Percentiles rank a stretch among this genome's conserved stretches.
Evolutionary conservation across 2,329 filamentous ascomycete genomes (phyloP).

Genomic region (Pezizomycotina sp.): DNA sequence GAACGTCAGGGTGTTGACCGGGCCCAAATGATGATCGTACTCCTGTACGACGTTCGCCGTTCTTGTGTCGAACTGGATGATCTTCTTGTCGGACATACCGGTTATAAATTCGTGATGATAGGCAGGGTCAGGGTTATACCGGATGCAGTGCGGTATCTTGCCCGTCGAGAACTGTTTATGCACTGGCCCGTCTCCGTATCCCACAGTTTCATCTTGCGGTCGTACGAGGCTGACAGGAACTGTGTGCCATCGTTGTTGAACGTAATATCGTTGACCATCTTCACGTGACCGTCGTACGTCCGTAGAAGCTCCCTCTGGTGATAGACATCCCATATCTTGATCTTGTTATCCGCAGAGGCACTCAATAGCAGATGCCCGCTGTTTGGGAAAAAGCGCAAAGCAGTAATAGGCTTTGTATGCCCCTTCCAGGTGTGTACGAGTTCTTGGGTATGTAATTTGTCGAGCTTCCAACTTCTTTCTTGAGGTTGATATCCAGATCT

Average conservation of each 20-base stretch:
- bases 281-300: conserved; percentile 79
- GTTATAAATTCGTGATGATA: conserved; percentile 80
- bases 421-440: conserved; percentile 82
- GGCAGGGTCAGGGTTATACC: conserved; percentile 70
- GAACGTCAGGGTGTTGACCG: conserved; percentile 94
- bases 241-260: conserved; percentile 70
- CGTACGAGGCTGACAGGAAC: conserved; percentile 83
- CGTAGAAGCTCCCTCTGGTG: conserved; percentile 76
- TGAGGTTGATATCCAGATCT: conserved; percentile 71
- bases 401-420: conserved; percentile 65
- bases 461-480: conserved; percentile 59
- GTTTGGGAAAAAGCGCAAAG: conserved; percentile 71
- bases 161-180: conserved; percentile 79
- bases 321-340: conserved; percentile 88
- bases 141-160: conserved; percentile 85
- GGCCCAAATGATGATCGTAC: conserved; percentile 95
- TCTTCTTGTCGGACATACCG: conserved; percentile 98
- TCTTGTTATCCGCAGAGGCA: conserved; percentile 72
- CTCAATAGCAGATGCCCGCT: conserved; percentile 81
- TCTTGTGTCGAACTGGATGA: conserved; percentile 86
- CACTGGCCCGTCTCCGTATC: conserved; percentile 90
- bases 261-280: conserved; percentile 74
- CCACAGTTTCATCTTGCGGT: conserved; percentile 94
- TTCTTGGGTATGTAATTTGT: conserved; percentile 95
- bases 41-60: conserved; percentile 76